Conservation (phyloP, 805 yeast species). For the Yamadazyma nakazawae region DNA sequence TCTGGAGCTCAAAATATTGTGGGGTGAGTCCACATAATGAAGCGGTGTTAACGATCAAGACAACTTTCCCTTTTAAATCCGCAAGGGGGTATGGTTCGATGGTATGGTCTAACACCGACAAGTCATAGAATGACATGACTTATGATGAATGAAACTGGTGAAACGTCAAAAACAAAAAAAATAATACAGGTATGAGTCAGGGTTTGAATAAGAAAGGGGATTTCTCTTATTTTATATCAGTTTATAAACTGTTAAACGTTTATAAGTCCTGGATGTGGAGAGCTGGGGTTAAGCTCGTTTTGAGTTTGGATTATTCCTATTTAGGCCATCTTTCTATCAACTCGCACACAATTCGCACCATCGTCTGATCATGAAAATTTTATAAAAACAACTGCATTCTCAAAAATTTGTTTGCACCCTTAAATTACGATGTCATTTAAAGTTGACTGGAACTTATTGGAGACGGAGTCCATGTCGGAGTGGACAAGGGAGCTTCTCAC, state of each 20-base stretch:
- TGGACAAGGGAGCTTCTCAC: conserved; percentile 67
- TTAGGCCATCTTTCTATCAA: no score
- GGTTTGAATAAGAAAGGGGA: not conserved
- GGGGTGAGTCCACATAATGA: conserved; percentile 76
- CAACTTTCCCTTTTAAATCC: conserved; percentile 73
- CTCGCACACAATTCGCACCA: not conserved
- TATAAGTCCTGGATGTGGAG: not conserved
- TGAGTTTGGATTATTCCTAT: not conserved
- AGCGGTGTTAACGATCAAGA: conserved; percentile 82
- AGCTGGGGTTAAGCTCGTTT: not conserved
- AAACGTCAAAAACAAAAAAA: not conserved
- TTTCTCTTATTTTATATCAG: no score
- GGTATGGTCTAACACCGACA: conserved; percentile 58
- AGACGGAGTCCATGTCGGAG: conserved; percentile 55
- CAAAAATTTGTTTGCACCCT: not conserved
- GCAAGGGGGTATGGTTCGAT: conserved; percentile 59
- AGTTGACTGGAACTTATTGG: conserved; percentile 73
- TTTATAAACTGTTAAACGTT: no score
- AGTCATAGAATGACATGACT: conserved; percentile 48
- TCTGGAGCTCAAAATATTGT: conserved; percentile 72
- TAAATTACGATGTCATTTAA: conserved; percentile 61
- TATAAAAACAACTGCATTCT: not conserved
- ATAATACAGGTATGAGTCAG: not conserved
- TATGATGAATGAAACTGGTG: not conserved
- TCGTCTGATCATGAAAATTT: not conserved